Base-by-base conservation (phyloP, 192 early-diverging fungal species). In the Gryganskiella cystojenkinii region DNA sequence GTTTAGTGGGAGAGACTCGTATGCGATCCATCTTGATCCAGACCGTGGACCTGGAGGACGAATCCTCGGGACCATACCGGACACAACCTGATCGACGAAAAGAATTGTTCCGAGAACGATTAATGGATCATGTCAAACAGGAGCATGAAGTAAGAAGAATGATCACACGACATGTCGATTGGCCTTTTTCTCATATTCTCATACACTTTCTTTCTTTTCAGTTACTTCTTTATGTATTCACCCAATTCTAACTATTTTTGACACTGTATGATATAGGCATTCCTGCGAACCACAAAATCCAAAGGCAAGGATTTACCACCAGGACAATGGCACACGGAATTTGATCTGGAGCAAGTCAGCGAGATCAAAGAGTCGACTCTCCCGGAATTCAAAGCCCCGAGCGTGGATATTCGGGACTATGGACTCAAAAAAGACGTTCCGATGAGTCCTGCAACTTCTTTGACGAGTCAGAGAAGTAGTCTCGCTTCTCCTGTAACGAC, bases 311-410 rank as follows among this genome's bases (percentile, higher is more conserved):
- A 78, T 43, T 63, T 65, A 24, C 68, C 51, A 9, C 74, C 74
- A 20, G 60, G 58, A 22, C 24, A 22, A 31, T 78, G 74, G 74
- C 74, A 78, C 42, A 61, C 65, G 14, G 74, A 69, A 24, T 78
- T 78, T 69, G 61, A 78, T 44, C 22, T 78, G 22, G 74, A 78
- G 50, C 68, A 47, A 20, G 74, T 78, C 20, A 8, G 60, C 14
- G 33, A 52, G 24, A 50, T 78, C 42, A 65, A 58, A 19, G 74
- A 78, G 42, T 19, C 53, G 19, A 60, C 67, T 13, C 30, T 78
- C 2, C 74, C 74, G 34, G 20, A 64, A 13, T 42, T 64, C 19
- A 63, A 68, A 22, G 60, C 74, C 22, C 5, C 49, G 2, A 49
- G 64, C 1, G 50, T 78, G 20, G 61, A 78, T 49, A 33, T 78